These are phyloP conservation scores for Huntiella decipiens DNA, from an alignment of 2,329 filamentous ascomycete species.

Conservation along the genomic window DNA sequence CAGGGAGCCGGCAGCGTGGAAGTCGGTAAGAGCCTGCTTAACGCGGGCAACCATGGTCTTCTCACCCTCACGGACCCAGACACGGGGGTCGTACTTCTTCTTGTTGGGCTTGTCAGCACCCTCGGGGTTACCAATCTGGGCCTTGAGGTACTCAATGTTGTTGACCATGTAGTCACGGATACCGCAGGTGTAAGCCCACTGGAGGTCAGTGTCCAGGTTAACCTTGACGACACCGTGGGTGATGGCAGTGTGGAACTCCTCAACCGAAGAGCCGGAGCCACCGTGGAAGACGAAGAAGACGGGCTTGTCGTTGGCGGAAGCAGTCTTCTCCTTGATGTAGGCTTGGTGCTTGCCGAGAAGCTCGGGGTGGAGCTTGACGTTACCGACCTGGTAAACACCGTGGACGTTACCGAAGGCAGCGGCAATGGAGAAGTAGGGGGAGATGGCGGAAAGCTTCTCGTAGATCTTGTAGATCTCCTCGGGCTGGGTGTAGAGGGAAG, in stretches of 20 bases:
- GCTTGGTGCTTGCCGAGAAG: conserved; percentile 92
- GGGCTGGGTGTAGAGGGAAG: conserved; percentile 89
- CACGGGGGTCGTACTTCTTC: conserved; percentile 65
- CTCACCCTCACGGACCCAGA: conserved; percentile 94
- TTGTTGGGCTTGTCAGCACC: conserved; percentile 98
- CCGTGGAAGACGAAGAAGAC: conserved; percentile 99
- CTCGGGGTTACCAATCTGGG: conserved; percentile 84
- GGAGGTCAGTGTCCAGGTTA: conserved; percentile 95
- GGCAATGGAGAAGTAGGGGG: conserved; percentile 92
- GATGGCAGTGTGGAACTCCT: conserved; percentile 82
- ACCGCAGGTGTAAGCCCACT: conserved; percentile 82
- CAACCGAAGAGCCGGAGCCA: conserved; percentile 76
- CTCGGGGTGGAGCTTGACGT: conserved; percentile 91
- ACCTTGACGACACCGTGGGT: conserved; percentile 94
- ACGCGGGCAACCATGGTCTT: conserved; percentile 85
- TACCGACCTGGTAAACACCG: conserved; percentile 92
- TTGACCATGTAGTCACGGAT: conserved; percentile 86
- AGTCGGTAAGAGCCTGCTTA: conserved; percentile 67
- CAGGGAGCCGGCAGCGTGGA: conserved; percentile 43
- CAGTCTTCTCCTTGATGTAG: conserved; percentile 67
- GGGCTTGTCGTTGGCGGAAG: conserved; percentile 56
- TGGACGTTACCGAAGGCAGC: conserved; percentile 98
- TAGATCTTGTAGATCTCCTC: conserved; percentile 90
- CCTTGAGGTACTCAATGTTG: conserved; percentile 87
- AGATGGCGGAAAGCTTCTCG: conserved; percentile 68